Evolutionary conservation across 108 stramenopile species (phyloP).

Genomic region (Fragilaria radians): DNA sequence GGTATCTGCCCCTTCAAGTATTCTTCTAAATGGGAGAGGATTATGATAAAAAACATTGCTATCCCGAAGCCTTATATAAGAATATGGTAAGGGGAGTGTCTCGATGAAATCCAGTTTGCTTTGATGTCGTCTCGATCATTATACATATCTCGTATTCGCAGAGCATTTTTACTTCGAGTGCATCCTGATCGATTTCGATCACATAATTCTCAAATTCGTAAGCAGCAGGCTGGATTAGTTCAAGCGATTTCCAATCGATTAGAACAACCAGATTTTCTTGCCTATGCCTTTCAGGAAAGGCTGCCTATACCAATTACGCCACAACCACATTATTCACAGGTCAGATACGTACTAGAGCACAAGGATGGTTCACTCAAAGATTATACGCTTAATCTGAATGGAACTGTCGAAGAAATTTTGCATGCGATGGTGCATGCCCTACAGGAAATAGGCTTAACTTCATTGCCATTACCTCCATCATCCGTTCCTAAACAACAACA

Average conservation of each 20-base stretch:
- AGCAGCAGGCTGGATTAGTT: slow-evolving; percentile 56
- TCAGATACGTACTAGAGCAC: slow-evolving; percentile 48
- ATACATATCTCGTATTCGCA: slow-evolving; percentile 57
- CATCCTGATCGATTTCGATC: slow-evolving; percentile 81
- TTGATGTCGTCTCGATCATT: slow-evolving; percentile 21
- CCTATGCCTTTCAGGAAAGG: slow-evolving; percentile 17
- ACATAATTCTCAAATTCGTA: slow-evolving; percentile 33
- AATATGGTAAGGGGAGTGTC: no score
- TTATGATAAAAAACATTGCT: no score
- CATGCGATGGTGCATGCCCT: slow-evolving; percentile 43
- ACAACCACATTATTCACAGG: neutral
- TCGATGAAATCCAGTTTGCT: no score
- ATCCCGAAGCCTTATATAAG: no score
- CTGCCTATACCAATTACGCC: neutral
- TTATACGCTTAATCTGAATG: slow-evolving; percentile 39
- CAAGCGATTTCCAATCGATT: slow-evolving; percentile 54
- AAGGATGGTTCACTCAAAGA: slow-evolving; percentile 58
- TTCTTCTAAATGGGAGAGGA: no score
- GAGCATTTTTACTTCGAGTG: slow-evolving; percentile 73
- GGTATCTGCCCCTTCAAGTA: no score
- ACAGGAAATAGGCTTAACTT: slow-evolving; percentile 23
- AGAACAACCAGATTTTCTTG: slow-evolving; percentile 42
- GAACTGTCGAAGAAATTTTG: slow-evolving; percentile 46
- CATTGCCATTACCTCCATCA: slow-evolving; percentile 22
- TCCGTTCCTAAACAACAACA: slow-evolving; percentile 9